Percentiles rank a stretch among this genome's conserved stretches.
Conservation (phyloP, 169 alveolate genomes). For the Plasmodium vivax region DNA sequence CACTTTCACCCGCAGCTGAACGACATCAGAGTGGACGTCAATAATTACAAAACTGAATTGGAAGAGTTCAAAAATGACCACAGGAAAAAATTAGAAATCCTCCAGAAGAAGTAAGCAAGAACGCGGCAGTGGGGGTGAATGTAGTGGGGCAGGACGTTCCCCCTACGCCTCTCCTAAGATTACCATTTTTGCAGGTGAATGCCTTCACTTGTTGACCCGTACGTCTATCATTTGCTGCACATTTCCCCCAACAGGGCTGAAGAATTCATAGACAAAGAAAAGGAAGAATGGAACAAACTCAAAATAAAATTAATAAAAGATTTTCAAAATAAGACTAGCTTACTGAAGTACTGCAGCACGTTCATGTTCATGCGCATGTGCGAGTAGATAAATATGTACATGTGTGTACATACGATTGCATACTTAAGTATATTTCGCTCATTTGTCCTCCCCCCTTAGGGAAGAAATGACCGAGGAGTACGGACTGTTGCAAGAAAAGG, state of each 20-base stretch:
- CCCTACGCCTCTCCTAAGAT: neutral
- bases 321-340: constrained; percentile 57
- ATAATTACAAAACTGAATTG: constrained; percentile 55
- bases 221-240: neutral
- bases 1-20: constrained; percentile 27
- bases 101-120: constrained; percentile 46
- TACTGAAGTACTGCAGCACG: constrained; percentile 18
- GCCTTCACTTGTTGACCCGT: neutral
- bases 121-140: neutral
- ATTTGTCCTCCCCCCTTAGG: neutral
- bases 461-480: constrained; percentile 64
- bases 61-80: constrained; percentile 67
- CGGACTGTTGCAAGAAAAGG: constrained; percentile 60
- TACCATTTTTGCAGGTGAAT: neutral
- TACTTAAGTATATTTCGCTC: neutral
- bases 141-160: neutral
- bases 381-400: neutral
- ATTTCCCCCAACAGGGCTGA: constrained; percentile 26
- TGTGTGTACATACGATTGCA: neutral
- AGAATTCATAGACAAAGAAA: constrained; percentile 61
- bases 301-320: constrained; percentile 53
- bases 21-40: constrained; percentile 43
- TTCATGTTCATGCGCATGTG: neutral
- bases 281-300: constrained; percentile 67
- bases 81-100: constrained; percentile 28